A percentile compares a stretch with the other conserved stretches of the same genome.
These are phyloP conservation scores for Dendrothele bispora DNA, from an alignment of 768 basidiomycete species.

Conservation along the genomic window DNA sequence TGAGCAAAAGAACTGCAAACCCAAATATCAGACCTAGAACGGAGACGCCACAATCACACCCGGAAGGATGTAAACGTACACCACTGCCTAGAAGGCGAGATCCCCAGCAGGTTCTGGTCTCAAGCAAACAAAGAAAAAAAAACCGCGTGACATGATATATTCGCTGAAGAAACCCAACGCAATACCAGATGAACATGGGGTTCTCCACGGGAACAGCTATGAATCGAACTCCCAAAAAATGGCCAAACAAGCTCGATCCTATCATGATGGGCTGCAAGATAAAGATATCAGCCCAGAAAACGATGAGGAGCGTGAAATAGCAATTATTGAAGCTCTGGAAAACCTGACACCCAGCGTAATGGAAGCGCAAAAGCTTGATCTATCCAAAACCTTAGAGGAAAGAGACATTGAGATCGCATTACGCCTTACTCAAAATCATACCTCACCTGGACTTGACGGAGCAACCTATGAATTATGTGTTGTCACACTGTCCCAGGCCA, in stretches of 20 bases:
- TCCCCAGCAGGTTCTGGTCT: conserved; percentile 20
- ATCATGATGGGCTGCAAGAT: conserved; percentile 28
- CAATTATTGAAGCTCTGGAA: too few species aligned
- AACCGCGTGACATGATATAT: conserved; percentile 18
- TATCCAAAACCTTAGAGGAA: too few species aligned
- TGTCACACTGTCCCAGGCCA: too few species aligned
- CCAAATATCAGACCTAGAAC: conserved; percentile 3
- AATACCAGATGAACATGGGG: neutral
- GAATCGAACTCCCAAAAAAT: conserved; percentile 25
- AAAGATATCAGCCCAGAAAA: too few species aligned
- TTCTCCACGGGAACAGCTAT: conserved; percentile 1
- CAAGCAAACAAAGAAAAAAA: neutral
- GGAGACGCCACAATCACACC: neutral
- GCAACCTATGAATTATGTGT: too few species aligned
- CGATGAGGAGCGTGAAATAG: too few species aligned
- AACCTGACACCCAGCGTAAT: too few species aligned
- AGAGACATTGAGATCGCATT: too few species aligned
- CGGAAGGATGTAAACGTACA: conserved; percentile 4
- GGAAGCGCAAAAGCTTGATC: too few species aligned
- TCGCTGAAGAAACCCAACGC: conserved; percentile 2
- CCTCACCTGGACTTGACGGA: too few species aligned
- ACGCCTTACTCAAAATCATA: too few species aligned
- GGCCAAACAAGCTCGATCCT: conserved; percentile 26
- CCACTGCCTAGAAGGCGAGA: conserved; percentile 13
- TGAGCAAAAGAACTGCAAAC: conserved; percentile 3